phyloP scores from a whole-genome alignment of 2,329 filamentous ascomycete species.

The Xenoacremonium recifei region DNA sequence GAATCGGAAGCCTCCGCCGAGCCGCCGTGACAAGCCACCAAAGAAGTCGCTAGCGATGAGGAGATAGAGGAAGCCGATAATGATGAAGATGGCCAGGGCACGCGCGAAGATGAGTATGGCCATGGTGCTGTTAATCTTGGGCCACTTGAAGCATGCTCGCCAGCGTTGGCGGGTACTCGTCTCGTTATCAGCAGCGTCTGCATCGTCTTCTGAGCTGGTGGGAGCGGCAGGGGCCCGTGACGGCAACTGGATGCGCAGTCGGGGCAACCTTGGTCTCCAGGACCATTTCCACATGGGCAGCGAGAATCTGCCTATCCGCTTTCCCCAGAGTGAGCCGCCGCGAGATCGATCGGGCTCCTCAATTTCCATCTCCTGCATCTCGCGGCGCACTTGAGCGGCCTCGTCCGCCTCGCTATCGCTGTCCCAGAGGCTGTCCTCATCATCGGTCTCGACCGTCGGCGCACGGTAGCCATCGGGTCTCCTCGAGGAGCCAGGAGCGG shows the following conservation, averaged over 20 bases:
- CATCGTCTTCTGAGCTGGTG: conserved; percentile 21
- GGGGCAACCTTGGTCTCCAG: conserved; percentile 54
- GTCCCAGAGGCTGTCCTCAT: conserved; percentile 59
- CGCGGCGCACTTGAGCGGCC: conserved; percentile 68
- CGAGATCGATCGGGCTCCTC: conserved; percentile 59
- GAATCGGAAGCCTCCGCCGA: conserved; percentile 68
- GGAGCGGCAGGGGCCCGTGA: conserved; percentile 29
- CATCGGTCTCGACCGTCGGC: conserved; percentile 78
- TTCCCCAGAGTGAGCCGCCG: conserved; percentile 51
- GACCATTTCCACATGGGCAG: conserved; percentile 55
- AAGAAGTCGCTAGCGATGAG: conserved; percentile 86
- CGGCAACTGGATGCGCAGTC: conserved; percentile 48
- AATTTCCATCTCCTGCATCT: conserved; percentile 88
- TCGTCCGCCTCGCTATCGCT: conserved; percentile 50
- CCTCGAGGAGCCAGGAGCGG: conserved; percentile 37
- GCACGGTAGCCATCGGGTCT: conserved; percentile 65
- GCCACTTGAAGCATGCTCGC: conserved; percentile 24
- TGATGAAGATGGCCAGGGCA: conserved; percentile 70
- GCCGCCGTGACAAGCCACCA: conserved; percentile 59
- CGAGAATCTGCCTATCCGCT: conserved; percentile 54
- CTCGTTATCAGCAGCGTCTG: conserved; percentile 24
- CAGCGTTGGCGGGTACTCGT: conserved; percentile 20
- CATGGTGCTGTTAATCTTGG: conserved; percentile 41
- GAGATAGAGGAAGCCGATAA: conserved; percentile 77
- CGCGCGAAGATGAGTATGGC: conserved; percentile 66